Conservation (phyloP, 2,329 filamentous ascomycete genomes). For the Chrysoporthe austroafricana region DNA sequence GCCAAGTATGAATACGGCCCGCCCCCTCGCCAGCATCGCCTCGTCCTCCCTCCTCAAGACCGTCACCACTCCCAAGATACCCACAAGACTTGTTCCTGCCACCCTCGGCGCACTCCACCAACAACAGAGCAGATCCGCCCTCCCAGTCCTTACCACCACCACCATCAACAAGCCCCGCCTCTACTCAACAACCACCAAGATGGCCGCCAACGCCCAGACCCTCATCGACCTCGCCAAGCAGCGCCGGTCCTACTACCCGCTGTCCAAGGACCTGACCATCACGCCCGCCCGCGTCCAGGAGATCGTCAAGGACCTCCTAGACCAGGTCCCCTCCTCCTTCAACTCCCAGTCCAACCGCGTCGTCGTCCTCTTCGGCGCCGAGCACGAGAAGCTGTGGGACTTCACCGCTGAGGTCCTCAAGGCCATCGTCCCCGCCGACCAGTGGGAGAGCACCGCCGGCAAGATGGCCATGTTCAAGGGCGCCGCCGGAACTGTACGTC, state of each 20-base stretch:
- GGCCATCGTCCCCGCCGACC: constrained; percentile 67
- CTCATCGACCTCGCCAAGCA: constrained; percentile 68
- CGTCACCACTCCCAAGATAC: neutral
- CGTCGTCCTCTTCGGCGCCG: constrained; percentile 76
- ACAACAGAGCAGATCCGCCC: constrained; percentile 27
- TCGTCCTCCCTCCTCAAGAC: constrained; percentile 20
- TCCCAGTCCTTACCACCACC: constrained; percentile 12
- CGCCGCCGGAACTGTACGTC: constrained; percentile 74
- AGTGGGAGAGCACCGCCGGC: constrained; percentile 57
- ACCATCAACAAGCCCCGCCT: constrained; percentile 29
- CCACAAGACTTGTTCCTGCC: constrained; percentile 20
- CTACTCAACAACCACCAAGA: constrained; percentile 39
- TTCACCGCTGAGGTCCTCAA: constrained; percentile 67
- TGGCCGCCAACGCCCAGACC: constrained; percentile 49
- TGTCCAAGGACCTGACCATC: constrained; percentile 66
- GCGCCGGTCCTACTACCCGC: constrained; percentile 71
- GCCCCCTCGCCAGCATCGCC: constrained; percentile 12
- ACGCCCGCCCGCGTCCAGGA: constrained; percentile 63
- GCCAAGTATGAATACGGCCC: constrained; percentile 25
- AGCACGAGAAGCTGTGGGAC: constrained; percentile 90
- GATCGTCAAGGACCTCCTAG: constrained; percentile 66
- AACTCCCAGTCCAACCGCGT: constrained; percentile 84
- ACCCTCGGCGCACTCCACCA: constrained; percentile 8
- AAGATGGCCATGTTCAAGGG: constrained; percentile 63
- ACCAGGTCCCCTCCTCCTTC: constrained; percentile 79